Evolutionary conservation across 2,329 filamentous ascomycete species (phyloP), one percentile per base, ranked within the genome.

Genomic region (Stemphylium lycopersici): DNA sequence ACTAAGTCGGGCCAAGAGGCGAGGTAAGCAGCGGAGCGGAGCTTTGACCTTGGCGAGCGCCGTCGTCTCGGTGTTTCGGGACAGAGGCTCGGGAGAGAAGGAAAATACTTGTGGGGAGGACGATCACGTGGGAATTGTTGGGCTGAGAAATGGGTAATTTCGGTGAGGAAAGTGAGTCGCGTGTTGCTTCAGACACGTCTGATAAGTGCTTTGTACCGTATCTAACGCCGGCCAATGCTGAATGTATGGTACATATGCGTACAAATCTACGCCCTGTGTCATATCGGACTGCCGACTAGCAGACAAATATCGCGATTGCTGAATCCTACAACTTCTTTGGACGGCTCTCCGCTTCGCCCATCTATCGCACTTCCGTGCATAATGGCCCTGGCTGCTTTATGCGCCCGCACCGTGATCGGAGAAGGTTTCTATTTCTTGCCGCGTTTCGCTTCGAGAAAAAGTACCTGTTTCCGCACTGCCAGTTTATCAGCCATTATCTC

Each of bases 401-500:
- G 33, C 37, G 37, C 34, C 44, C 15, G 13, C 38, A 10, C 46
- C 24, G 39, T 58, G 20, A 7, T 42, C 16, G 1, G 26, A 4
- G 10, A 29, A 11, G 10, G 13, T 13, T 24, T 29, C 38, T 51
- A 55, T 63, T 78, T 84, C 78, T 84, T 87, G 75, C 88, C 89
- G 74, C 91, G 89, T 75, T 96, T 97, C 73, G 90, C 87, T 76
- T 99, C 95, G 52, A 98, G 84, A 78, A 99, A 99, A 26, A 99
- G 83, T 29, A 99, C 95, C 80, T 96, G 90, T 81, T 93, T 91
- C 76, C 92, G 90, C 50, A 99, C 95, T 96, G 66, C 26, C 26
- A 32, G 18, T 2, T 29, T 52, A 63, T 71, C 45, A 71, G 65
- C 58, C 34, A 52, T 47, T 3, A 38, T 33, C 6, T 22, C 13